A percentile compares a stretch with the other conserved stretches of the same genome.
Evolutionary conservation across 176 grass and related monocot species (phyloP).

Genomic region (Calamus simplicifolius): DNA sequence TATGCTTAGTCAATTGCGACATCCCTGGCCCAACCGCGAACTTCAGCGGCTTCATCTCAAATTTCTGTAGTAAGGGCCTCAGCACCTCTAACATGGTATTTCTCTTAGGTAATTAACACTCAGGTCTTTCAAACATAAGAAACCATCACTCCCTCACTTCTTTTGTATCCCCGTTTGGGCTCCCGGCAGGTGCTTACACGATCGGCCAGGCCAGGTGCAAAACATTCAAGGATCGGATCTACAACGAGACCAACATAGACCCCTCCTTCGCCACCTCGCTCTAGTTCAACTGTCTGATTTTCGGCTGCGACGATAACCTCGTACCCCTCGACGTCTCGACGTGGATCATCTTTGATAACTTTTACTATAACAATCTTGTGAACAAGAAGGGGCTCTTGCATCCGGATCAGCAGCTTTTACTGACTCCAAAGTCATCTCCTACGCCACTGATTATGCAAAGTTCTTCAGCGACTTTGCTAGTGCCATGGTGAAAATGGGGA

Average conservation of each 20-base stretch:
- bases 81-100: conserved; percentile 51
- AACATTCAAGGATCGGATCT: conserved; percentile 39
- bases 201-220: conserved; percentile 39
- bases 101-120: conserved; percentile 49
- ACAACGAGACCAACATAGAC: conserved; percentile 53
- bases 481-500: conserved; percentile 52
- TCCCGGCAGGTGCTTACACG: conserved; percentile 50
- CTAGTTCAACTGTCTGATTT: conserved; percentile 28
- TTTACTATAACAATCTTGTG: conserved; percentile 33
- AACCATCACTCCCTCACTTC: too few species aligned
- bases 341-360: conserved; percentile 35
- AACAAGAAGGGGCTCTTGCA: conserved; percentile 38
- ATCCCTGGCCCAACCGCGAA: conserved; percentile 31
- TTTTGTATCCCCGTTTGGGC: neutral
- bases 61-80: conserved; percentile 45
- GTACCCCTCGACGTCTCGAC: conserved; percentile 38
- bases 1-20: conserved; percentile 32
- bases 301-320: conserved; percentile 27
- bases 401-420: conserved; percentile 65
- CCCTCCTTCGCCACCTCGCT: conserved; percentile 32
- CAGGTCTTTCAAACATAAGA: too few species aligned
- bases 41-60: conserved; percentile 30
- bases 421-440: conserved; percentile 34
- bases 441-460: conserved; percentile 18
- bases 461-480: conserved; percentile 42